Evolutionary conservation across 805 yeast species (phyloP).

Genomic region (Starmerella vaccinii): DNA sequence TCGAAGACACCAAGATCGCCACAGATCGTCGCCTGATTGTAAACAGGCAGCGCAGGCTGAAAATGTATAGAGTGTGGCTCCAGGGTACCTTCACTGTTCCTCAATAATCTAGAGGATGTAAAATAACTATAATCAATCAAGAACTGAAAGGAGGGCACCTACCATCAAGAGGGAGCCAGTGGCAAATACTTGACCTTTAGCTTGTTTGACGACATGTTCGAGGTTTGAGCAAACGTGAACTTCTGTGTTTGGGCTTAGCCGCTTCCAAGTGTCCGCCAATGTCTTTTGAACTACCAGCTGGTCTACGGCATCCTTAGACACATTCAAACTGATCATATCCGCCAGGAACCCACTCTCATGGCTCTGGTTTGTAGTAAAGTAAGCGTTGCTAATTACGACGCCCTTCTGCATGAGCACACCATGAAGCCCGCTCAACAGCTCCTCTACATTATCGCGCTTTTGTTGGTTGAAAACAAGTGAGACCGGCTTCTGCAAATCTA

Average conservation of each 20-base stretch:
- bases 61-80: slow-evolving; percentile 95
- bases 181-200: slow-evolving; percentile 58
- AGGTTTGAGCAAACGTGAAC: slow-evolving; percentile 56
- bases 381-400: slow-evolving; percentile 31
- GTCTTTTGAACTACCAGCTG: slow-evolving; percentile 69
- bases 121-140: no score
- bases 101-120: not conserved
- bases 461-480: slow-evolving; percentile 88
- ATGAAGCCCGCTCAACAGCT: slow-evolving; percentile 39
- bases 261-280: slow-evolving; percentile 60
- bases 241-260: slow-evolving; percentile 35
- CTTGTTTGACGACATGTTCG: slow-evolving; percentile 54
- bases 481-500: slow-evolving; percentile 25
- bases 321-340: slow-evolving; percentile 79
- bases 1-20: slow-evolving; percentile 65
- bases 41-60: slow-evolving; percentile 80
- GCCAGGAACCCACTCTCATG: slow-evolving; percentile 72
- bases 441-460: slow-evolving; percentile 66
- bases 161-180: slow-evolving; percentile 91
- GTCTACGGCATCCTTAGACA: slow-evolving; percentile 67
- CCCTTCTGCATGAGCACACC: slow-evolving; percentile 26
- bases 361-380: slow-evolving; percentile 86
- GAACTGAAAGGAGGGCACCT: slow-evolving; percentile 83
- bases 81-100: slow-evolving; percentile 63
- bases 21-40: slow-evolving; percentile 86